phyloP scores from a whole-genome alignment of 441 rosid genomes.

The Macaranga tanarius region DNA sequence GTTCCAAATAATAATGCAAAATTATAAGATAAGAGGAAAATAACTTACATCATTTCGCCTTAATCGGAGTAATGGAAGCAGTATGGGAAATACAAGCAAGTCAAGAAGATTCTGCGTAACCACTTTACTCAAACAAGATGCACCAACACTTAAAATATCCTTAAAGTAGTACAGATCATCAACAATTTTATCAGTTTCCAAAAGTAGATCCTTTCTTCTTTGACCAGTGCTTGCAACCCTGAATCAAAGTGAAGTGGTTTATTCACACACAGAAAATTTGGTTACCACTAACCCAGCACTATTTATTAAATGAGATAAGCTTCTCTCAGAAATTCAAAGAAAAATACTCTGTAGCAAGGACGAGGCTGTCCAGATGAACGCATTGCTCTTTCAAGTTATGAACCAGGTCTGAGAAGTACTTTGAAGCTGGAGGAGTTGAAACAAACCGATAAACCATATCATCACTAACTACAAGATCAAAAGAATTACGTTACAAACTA shows the following conservation, averaged over 20 bases:
- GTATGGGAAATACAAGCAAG: conserved; percentile 50
- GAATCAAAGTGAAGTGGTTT: conserved; percentile 30
- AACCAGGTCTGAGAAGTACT: conserved; percentile 62
- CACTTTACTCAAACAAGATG: conserved; percentile 44
- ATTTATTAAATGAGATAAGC: conserved; percentile 18
- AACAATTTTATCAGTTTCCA: conserved; percentile 52
- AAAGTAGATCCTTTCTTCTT: conserved; percentile 38
- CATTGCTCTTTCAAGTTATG: conserved; percentile 50
- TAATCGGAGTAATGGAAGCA: conserved; percentile 45
- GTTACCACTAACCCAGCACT: conserved; percentile 13
- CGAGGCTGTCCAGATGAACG: conserved; percentile 44
- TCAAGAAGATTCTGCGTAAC: conserved; percentile 49
- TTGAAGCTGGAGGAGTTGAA: conserved; percentile 57
- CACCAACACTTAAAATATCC: conserved; percentile 58
- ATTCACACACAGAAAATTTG: conserved; percentile 9
- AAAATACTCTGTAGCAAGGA: conserved; percentile 46
- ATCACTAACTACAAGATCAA: conserved; percentile 61
- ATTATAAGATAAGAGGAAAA: conserved; percentile 20
- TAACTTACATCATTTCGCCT: conserved; percentile 50
- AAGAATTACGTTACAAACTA: conserved; percentile 30
- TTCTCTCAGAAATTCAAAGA: conserved; percentile 20
- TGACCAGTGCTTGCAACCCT: conserved; percentile 38
- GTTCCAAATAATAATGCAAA: conserved; percentile 3
- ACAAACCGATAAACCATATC: conserved; percentile 53
- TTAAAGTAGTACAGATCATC: conserved; percentile 72